phyloP scores from a whole-genome alignment of 2,329 filamentous ascomycete species.

The Sclerotiophoma versabilis region DNA sequence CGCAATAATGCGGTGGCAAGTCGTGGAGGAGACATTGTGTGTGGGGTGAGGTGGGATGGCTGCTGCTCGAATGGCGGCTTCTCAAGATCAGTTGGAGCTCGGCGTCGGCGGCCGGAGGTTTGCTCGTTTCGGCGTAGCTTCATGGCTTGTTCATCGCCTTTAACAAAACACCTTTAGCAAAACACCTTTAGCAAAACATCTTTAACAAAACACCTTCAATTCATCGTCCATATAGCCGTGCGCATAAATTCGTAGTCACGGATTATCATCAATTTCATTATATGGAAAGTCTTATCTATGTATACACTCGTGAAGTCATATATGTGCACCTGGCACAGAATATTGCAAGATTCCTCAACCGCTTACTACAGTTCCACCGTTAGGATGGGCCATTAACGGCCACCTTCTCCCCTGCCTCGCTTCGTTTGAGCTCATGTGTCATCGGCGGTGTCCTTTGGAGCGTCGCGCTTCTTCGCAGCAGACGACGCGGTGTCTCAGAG shows the following conservation, averaged over 20 bases:
- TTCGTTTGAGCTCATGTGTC: too few species aligned
- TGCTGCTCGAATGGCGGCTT: constrained; percentile 8
- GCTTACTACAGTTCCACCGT: constrained; percentile 51
- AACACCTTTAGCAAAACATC: too few species aligned
- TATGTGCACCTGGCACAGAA: constrained; percentile 1
- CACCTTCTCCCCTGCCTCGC: too few species aligned
- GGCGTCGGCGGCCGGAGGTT: constrained; percentile 18
- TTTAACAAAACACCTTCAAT: too few species aligned
- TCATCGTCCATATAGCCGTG: background rate
- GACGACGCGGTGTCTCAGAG: too few species aligned
- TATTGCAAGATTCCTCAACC: constrained; percentile 27
- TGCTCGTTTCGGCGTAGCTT: background rate
- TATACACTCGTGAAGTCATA: constrained; percentile 10
- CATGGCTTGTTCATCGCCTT: background rate
- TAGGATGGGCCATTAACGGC: constrained; percentile 49
- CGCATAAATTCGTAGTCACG: background rate
- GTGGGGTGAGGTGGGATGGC: constrained; percentile 3
- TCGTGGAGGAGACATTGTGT: constrained; percentile 39
- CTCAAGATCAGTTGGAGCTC: constrained; percentile 30
- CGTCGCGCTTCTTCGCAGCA: too few species aligned
- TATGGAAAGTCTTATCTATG: constrained; percentile 3
- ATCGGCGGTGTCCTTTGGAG: too few species aligned
- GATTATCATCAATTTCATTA: background rate
- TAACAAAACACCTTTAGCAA: too few species aligned
- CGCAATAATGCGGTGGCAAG: constrained; percentile 32